These are phyloP conservation scores for Mycena indigotica DNA, from an alignment of 768 basidiomycete species.

Conservation along the genomic window DNA sequence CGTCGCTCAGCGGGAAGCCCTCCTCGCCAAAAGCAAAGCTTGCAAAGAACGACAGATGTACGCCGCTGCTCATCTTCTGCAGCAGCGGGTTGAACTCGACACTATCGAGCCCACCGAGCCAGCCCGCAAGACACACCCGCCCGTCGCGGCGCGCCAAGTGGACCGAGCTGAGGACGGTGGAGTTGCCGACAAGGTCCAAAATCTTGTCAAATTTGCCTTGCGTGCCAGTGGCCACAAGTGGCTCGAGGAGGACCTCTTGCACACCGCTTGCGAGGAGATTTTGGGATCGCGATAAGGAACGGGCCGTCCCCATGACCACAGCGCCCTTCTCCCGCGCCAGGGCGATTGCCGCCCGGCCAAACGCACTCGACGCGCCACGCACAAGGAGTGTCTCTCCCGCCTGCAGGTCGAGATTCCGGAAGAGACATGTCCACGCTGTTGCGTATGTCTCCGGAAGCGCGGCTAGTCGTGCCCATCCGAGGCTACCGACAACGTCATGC, in stretches of 20 bases:
- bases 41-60: slow-evolving; percentile 27
- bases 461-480: slow-evolving; percentile 22
- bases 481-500: slow-evolving; percentile 3
- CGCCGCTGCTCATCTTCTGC: slow-evolving; percentile 26
- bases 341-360: slow-evolving; percentile 24
- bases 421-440: slow-evolving; percentile 26
- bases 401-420: slow-evolving; percentile 21
- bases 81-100: slow-evolving; percentile 25
- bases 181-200: slow-evolving; percentile 27
- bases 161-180: slow-evolving; percentile 22
- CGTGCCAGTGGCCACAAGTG: slow-evolving; percentile 6
- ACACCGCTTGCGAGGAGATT: slow-evolving; percentile 13
- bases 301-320: slow-evolving; percentile 23
- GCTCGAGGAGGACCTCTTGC: slow-evolving; percentile 16
- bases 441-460: slow-evolving; percentile 27
- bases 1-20: slow-evolving; percentile 25
- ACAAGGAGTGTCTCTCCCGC: slow-evolving; percentile 19
- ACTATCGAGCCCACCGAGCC: slow-evolving; percentile 23
- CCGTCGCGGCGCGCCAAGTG: slow-evolving; percentile 19
- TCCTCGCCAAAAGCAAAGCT: slow-evolving; percentile 25
- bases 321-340: slow-evolving; percentile 22
- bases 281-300: slow-evolving; percentile 14
- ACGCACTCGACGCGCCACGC: slow-evolving; percentile 24
- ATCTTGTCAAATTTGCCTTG: slow-evolving; percentile 22
- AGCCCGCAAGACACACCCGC: slow-evolving; percentile 23